A percentile compares a stretch with the other conserved stretches of the same genome.
Evolutionary conservation across 306 rosid genomes (phyloP).

Genomic region (Rosa chinensis): DNA sequence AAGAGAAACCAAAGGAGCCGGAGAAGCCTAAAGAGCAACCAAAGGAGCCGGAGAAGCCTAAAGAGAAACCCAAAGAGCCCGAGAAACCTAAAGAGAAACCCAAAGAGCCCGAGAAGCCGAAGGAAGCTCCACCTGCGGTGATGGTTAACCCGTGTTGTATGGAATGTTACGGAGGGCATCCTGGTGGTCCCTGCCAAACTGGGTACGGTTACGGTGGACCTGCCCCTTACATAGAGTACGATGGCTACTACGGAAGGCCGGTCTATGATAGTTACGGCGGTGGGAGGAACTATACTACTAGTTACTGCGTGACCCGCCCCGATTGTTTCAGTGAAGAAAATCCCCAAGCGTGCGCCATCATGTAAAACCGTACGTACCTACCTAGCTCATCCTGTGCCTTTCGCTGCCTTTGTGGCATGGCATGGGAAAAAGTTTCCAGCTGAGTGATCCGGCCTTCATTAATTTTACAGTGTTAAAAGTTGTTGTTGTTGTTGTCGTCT

Average conservation of each 20-base stretch:
- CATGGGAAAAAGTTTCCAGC: not conserved
- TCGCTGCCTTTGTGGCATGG: not conserved
- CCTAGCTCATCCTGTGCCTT: not conserved
- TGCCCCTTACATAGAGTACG: conserved; percentile 23
- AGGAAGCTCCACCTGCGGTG: not conserved
- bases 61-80: not conserved
- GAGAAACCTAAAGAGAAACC: conserved; percentile 16
- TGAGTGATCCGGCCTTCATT: not conserved
- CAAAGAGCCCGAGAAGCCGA: not conserved
- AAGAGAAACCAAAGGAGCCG: not conserved
- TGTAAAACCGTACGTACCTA: conserved; percentile 35
- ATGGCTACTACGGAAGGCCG: conserved; percentile 38
- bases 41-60: conserved; percentile 1
- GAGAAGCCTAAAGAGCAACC: conserved; percentile 22
- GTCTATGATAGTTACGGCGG: conserved; percentile 44
- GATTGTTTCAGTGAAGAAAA: conserved; percentile 57
- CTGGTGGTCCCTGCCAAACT: conserved; percentile 24
- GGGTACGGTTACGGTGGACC: conserved; percentile 21
- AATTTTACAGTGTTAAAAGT: not conserved
- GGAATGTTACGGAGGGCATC: conserved; percentile 19
- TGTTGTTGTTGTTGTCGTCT: not conserved
- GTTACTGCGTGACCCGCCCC: conserved; percentile 28
- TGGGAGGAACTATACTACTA: conserved; percentile 23
- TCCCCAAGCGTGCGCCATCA: conserved; percentile 42
- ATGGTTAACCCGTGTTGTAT: not conserved